Conservation (phyloP, 75 land plant genomes). For the Cunninghamia lanceolata region DNA sequence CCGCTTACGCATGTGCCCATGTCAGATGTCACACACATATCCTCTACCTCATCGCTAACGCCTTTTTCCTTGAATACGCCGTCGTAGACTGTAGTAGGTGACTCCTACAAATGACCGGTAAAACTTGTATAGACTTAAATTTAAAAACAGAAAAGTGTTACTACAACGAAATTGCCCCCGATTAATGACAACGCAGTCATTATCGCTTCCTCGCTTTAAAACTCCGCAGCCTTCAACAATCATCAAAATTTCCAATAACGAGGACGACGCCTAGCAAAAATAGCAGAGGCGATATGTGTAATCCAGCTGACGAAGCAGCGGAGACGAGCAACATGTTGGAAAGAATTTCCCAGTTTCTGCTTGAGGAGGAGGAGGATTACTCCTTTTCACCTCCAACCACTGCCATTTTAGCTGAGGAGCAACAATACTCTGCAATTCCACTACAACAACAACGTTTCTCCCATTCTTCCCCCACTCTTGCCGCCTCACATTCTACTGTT, state of each 20-base stretch:
- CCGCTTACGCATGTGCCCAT: too few species aligned
- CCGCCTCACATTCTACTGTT: neutral
- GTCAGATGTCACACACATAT: too few species aligned
- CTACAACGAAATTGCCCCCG: too few species aligned
- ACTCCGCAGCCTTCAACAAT: neutral
- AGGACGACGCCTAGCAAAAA: too few species aligned
- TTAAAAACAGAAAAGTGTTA: too few species aligned
- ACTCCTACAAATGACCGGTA: too few species aligned
- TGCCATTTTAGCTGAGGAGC: neutral
- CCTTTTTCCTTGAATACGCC: too few species aligned
- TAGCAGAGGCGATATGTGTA: neutral
- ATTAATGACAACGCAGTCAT: neutral
- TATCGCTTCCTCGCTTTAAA: neutral
- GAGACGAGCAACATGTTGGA: neutral
- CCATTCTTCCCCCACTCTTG: neutral
- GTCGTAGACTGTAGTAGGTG: too few species aligned
- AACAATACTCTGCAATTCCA: neutral
- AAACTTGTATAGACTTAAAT: too few species aligned
- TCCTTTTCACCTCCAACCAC: neutral
- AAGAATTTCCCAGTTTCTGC: neutral
- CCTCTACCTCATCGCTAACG: too few species aligned
- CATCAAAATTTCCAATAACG: neutral
- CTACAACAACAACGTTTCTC: neutral
- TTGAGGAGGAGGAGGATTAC: neutral
- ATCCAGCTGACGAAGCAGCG: neutral